Base-by-base conservation (phyloP, 208 protist species). In the Trichomonas vaginalis region DNA sequence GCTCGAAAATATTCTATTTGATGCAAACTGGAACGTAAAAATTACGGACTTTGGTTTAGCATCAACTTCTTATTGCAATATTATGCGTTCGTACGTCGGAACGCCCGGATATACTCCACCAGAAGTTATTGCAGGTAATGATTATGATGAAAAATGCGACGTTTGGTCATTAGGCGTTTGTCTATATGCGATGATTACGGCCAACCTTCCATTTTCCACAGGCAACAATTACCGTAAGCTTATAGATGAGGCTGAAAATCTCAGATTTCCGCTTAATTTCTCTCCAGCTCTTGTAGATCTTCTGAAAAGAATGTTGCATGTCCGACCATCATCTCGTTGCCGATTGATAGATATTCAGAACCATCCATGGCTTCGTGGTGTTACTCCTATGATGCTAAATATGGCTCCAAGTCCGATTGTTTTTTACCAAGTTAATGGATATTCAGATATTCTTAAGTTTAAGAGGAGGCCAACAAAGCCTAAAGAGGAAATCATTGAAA, bases 61-160 rank as follows among this genome's bases (percentile, higher is more conserved):
- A 40, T 40, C 27, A 35, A 70, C 46, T 27, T 79, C 15, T 79
- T 51, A 70, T 12, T 39, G 32, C 39, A 95, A 79, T 49, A 46
- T 39, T 37, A 47, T 96, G 35, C 1, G 87, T 3, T 47, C 80
- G 48, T 96, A 70, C 35, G 95, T 88, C 14, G 96, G 96, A 35
- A 97, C 96, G 42, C 39, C 96, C 3, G 96, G 96, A 2, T 97
- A 97, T n/a, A 48, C 32, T 37, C 46, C 96, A 2, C 96, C 96
- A 79, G 96, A 97, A 92, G 46, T 96, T 27, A 47, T 96, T 14
- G 40, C 42, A 8, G 61, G 87, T 56, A 62, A 51, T 40, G 39
- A 95, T 39, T 96, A 96, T 48, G 32, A 96, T 37, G 40, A 95
- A 61, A 92, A 48, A 86, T 48, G 39, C 45, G 96, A 96, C 48